Evolutionary conservation across 1,284 basidiomycete genomes (phyloP), one percentile per base, ranked within the genome.

Genomic region (Xerocomus nothofagi): DNA sequence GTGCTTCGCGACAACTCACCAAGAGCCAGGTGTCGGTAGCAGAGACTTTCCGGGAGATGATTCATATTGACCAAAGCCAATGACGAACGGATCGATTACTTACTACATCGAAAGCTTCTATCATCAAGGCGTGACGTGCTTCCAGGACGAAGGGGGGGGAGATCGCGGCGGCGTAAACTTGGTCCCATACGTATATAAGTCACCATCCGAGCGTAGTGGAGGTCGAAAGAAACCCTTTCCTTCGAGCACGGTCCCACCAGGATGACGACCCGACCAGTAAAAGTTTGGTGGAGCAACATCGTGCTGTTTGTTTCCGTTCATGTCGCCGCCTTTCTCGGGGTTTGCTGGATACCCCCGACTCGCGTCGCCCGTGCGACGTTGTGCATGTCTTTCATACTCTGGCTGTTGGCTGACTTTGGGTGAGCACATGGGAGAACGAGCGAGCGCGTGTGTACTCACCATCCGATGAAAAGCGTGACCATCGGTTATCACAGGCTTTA

Each of bases 401-500:
- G 49, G 49, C 49, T 50, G 30, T 20, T 36, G 15, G 47, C 47
- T 6, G 24, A 39, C n/a, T 50, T 50, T 33, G 49, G 49, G 49
- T 50, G 27, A 40, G 49, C 29, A 23, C 27, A 12, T 15, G 21
- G 33, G 15, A n/a, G 3, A n/a, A 31, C 6, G 18, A n/a, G n/a
- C 23, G 49, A 12, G 15, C 18, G 29, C 21, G 3, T 9, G 15
- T 6, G 9, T 31, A 24, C 47, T 50, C 39, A 50, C 39, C 38
- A 20, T 18, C 9, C 18, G 9, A 31, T 37, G 27, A 20, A 50
- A 50, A 50, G 49, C 8, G 29, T 50, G 21, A 50, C 49, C 1
- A 50, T 50, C n/a, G 47, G 49, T 17, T 50, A 50, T 27, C 49
- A 50, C 23, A 50, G 49, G 23, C 29, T 51, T 3, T 51, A 51